A percentile compares a stretch with the other conserved stretches of the same genome.
phyloP scores from a whole-genome alignment of 305 asterid species.

The Fraxinus angustifolia region DNA sequence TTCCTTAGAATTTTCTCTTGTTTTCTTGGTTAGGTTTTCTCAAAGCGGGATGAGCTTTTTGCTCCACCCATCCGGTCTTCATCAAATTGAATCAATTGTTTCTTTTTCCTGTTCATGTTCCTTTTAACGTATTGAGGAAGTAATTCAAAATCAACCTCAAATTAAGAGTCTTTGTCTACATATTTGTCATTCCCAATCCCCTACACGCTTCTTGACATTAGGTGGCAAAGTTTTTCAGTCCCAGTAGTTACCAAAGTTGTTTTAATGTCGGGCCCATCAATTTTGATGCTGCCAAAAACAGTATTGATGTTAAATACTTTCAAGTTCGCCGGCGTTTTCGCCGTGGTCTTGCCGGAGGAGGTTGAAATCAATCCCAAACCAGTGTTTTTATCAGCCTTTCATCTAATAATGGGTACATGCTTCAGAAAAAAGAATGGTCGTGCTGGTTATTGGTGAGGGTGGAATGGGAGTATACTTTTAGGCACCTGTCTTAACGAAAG shows the following conservation, averaged over 20 bases:
- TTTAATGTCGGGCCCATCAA: constrained; percentile 14
- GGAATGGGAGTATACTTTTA: constrained; percentile 99
- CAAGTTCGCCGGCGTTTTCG: constrained; percentile 20
- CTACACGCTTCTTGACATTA: too few relatives aligned
- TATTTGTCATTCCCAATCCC: too few relatives aligned
- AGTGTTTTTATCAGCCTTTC: constrained; percentile 22
- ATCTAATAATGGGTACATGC: constrained; percentile 25
- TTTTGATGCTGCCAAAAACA: constrained; percentile 9
- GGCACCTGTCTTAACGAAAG: constrained; percentile 80
- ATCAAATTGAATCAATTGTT: too few relatives aligned
- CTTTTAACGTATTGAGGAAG: too few relatives aligned
- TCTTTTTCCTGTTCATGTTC: too few relatives aligned
- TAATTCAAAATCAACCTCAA: too few relatives aligned
- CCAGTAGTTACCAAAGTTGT: neutral
- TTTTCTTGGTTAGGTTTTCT: too few relatives aligned
- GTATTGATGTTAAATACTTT: constrained; percentile 1
- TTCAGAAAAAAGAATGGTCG: constrained; percentile 58
- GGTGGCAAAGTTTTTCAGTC: constrained; percentile 13
- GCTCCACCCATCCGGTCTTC: too few relatives aligned
- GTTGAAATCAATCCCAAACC: neutral
- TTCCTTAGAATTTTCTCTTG: too few relatives aligned
- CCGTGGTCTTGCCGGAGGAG: constrained; percentile 14
- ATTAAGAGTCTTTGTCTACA: too few relatives aligned
- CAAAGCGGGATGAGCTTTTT: too few relatives aligned
- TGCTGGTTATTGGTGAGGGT: constrained; percentile 96